phyloP scores from a whole-genome alignment of 1,284 basidiomycete species.

The Microbotryum lychnidis-dioicae region DNA sequence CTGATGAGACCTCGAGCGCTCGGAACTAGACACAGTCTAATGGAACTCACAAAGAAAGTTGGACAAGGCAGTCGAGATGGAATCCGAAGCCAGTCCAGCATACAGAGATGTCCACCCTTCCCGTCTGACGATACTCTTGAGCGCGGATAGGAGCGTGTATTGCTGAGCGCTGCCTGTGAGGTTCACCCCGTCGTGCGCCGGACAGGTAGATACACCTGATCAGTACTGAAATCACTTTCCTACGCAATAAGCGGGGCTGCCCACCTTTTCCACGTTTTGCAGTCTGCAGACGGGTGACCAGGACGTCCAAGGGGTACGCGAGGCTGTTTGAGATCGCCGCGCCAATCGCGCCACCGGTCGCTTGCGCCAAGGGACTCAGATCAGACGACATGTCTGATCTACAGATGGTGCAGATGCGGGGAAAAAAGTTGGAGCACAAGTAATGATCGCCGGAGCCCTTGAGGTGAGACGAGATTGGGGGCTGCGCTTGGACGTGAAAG shows the following conservation, averaged over 20 bases:
- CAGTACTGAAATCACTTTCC: no score
- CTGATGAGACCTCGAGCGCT: no score
- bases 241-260: neutral
- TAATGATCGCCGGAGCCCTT: no score
- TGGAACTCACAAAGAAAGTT: conserved; percentile 37
- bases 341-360: conserved; percentile 43
- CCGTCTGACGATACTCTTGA: conserved; percentile 29
- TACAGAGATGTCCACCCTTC: conserved; percentile 36
- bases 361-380: conserved; percentile 44
- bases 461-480: no score
- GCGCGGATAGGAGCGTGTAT: conserved; percentile 15
- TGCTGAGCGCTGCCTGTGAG: conserved; percentile 6
- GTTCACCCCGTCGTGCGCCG: no score
- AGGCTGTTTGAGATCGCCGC: conserved; percentile 43
- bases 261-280: conserved; percentile 1
- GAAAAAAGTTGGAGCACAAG: no score
- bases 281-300: conserved; percentile 42
- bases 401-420: no score
- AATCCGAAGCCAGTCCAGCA: conserved; percentile 41
- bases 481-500: no score
- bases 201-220: no score
- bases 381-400: conserved; percentile 32
- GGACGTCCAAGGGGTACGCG: conserved; percentile 46
- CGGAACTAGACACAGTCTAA: no score
- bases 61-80: conserved; percentile 42